Percentiles rank a stretch among this genome's conserved stretches.
Evolutionary conservation across 2,329 filamentous ascomycete genomes (phyloP).

Genomic region (Truncatella angustata): DNA sequence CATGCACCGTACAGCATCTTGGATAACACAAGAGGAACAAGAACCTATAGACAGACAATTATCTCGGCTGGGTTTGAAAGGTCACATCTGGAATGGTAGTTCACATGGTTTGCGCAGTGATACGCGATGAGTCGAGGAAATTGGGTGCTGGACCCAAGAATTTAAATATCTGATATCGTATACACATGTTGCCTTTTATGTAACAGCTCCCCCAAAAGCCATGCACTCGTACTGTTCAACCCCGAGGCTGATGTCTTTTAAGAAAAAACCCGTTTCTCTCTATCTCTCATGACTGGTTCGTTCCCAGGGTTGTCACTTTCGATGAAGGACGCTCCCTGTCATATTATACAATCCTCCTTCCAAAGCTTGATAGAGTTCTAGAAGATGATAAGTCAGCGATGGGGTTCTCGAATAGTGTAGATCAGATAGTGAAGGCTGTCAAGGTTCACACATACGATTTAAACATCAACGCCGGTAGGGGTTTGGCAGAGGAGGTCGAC

Average conservation of each 20-base stretch:
- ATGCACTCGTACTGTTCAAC: neutral
- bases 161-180: neutral
- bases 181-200: neutral
- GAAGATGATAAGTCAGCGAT: neutral
- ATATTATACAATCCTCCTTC: neutral
- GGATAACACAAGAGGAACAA: no score
- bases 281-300: neutral
- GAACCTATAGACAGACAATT: no score
- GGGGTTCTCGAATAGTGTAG: no score
- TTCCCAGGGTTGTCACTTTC: neutral
- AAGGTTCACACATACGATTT: no score
- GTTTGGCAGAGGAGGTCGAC: conserved; percentile 16
- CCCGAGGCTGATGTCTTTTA: neutral
- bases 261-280: neutral
- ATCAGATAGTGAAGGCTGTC: no score
- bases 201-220: neutral
- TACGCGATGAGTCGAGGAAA: no score
- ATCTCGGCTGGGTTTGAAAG: no score
- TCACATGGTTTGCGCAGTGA: no score
- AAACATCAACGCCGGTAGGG: conserved; percentile 7
- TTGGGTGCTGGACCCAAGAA: neutral
- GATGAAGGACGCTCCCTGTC: neutral
- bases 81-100: no score
- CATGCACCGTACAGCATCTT: no score
- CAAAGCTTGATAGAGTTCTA: neutral